Evolutionary conservation across 2,329 filamentous ascomycete genomes (phyloP).

Genomic region (Microsporum audouinii): DNA sequence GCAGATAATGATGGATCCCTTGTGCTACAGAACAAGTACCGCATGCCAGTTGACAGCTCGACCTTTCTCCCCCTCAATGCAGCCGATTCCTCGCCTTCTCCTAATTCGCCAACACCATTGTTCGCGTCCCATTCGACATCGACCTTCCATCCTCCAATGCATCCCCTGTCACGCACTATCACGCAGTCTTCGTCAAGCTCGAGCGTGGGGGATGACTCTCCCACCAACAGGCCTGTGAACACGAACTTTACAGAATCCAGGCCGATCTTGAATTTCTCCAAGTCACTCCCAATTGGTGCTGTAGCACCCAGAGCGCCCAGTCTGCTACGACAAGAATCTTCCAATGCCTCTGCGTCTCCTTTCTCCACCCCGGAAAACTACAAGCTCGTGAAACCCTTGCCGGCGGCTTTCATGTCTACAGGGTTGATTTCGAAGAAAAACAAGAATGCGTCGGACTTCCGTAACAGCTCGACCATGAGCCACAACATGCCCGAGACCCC

Average conservation of each 20-base stretch:
- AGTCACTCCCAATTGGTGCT: slow-evolving; percentile 60
- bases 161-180: slow-evolving; percentile 76
- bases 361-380: slow-evolving; percentile 68
- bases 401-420: slow-evolving; percentile 84
- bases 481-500: slow-evolving; percentile 85
- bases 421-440: slow-evolving; percentile 92
- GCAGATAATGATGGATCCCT: slow-evolving; percentile 38
- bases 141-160: slow-evolving; percentile 41
- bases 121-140: slow-evolving; percentile 23
- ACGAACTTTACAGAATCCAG: slow-evolving; percentile 42
- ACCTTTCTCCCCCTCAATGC: slow-evolving; percentile 50
- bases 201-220: slow-evolving; percentile 62
- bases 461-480: slow-evolving; percentile 36
- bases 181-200: slow-evolving; percentile 79
- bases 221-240: slow-evolving; percentile 49
- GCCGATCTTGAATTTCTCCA: slow-evolving; percentile 52
- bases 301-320: slow-evolving; percentile 32
- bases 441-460: slow-evolving; percentile 59
- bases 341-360: slow-evolving; percentile 38
- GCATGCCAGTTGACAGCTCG: slow-evolving; percentile 70
- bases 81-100: slow-evolving; percentile 53
- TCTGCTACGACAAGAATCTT: slow-evolving; percentile 39
- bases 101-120: slow-evolving; percentile 42
- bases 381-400: slow-evolving; percentile 63
- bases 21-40: slow-evolving; percentile 50